Evolutionary conservation across 1,284 basidiomycete species (phyloP), one percentile per base, ranked within the genome.

Genomic region (Cutaneotrichosporon cavernicola): DNA sequence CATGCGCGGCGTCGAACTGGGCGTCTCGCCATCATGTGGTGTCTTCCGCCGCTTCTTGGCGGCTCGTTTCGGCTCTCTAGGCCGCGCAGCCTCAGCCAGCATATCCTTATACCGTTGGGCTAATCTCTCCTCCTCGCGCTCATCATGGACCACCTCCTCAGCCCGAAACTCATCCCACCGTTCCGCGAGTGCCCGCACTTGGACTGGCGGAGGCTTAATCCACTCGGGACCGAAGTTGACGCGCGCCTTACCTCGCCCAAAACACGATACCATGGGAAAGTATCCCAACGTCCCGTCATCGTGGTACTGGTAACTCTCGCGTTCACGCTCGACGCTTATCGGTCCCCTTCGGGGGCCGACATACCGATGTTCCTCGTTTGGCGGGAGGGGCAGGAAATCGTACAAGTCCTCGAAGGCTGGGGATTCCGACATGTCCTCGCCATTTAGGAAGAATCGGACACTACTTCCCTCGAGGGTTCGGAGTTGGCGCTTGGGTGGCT

Each of bases 241-340:
- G 53, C 81, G 85, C 7, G 93, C 90, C 66, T 88, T 86, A 1
- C 92, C 97, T 61, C 90, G 89, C 67, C 94, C 95, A 82, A 93
- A 99, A 49, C 96, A 84, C 4, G 92, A 97, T 59, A 97, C 87
- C 81, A 97, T 89, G 0, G 95, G 92, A 75, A 94, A 99, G 80
- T 99, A 99, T 0, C 97, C 97, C 7, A 97, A 81, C 21, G 89
- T 89, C 11, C 97, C 97, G 77, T 99, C 97, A 79, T 99, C 95
- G 75, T 92, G 84, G 69, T 60, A 63, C 40, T 62, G 64, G 85
- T 72, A 71, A 32, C 69, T 64, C 32, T 70, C 68, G 38, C 72
- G 69, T 57, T 84, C 62, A 84, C 62, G 84, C 83, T 11, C 84
- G 21, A 58, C 34, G 56, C 52, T 46, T n/a, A 53, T 63, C 1